Conservation (phyloP, 331 rosid genomes). For the Stylosanthes scabra region DNA sequence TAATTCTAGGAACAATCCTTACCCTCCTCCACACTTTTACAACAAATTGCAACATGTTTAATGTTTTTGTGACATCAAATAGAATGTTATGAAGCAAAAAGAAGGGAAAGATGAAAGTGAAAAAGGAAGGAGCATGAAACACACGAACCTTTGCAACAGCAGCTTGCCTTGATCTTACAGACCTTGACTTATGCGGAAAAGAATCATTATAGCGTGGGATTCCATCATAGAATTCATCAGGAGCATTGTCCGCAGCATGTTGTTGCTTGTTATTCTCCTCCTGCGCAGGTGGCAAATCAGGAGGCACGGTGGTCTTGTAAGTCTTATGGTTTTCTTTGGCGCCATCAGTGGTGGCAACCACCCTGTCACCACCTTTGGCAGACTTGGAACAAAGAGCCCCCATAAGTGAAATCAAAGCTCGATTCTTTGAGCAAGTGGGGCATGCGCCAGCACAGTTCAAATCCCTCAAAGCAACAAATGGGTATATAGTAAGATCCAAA, state of each 20-base stretch:
- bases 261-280: constrained; percentile 33
- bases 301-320: constrained; percentile 16
- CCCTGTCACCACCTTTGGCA: constrained; percentile 43
- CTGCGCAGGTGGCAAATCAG: constrained; percentile 35
- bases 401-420: constrained; percentile 42
- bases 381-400: constrained; percentile 70
- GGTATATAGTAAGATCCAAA: constrained; percentile 3
- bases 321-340: constrained; percentile 31
- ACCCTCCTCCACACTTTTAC: constrained; percentile 12
- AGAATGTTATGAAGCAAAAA: too few relatives aligned
- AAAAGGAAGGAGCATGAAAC: constrained; percentile 9
- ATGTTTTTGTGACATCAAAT: too few relatives aligned
- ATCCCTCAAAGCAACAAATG: neutral
- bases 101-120: constrained; percentile 5
- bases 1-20: constrained; percentile 23
- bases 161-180: constrained; percentile 61
- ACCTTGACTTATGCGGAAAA: constrained; percentile 64
- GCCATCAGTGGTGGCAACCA: constrained; percentile 39
- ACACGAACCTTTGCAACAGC: constrained; percentile 74
- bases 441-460: constrained; percentile 13
- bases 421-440: constrained; percentile 13
- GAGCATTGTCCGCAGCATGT: constrained; percentile 26
- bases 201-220: constrained; percentile 68
- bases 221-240: constrained; percentile 77
- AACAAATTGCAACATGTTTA: constrained; percentile 26